phyloP scores from a whole-genome alignment of 2,329 filamentous ascomycete genomes.

The Clarireedia sp. region DNA sequence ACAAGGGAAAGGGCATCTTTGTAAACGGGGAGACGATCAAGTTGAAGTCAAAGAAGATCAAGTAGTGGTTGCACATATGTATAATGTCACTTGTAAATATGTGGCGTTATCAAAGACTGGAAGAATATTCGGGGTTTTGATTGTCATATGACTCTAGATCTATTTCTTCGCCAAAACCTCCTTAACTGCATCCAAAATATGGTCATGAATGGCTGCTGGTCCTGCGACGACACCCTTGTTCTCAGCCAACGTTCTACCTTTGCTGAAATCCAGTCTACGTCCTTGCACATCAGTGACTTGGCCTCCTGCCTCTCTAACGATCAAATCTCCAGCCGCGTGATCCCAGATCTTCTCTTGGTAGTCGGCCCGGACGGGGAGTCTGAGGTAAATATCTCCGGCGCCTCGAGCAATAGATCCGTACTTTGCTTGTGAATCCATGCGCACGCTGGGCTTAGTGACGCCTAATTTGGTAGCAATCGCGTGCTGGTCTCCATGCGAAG shows the following conservation, averaged over 20 bases:
- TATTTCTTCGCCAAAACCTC: slow-evolving; percentile 55
- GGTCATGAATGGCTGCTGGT: slow-evolving; percentile 63
- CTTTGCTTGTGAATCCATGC: slow-evolving; percentile 97
- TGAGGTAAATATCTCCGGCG: slow-evolving; percentile 88
- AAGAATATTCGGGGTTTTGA: background rate
- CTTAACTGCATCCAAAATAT: slow-evolving; percentile 76
- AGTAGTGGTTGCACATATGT: slow-evolving; percentile 43
- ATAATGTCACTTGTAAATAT: slow-evolving; percentile 17
- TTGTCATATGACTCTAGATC: slow-evolving; percentile 8
- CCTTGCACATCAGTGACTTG: slow-evolving; percentile 85
- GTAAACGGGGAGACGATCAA: slow-evolving; percentile 96
- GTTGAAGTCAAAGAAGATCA: slow-evolving; percentile 96
- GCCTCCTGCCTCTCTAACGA: slow-evolving; percentile 90
- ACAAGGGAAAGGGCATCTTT: slow-evolving; percentile 99
- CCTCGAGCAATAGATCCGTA: slow-evolving; percentile 93
- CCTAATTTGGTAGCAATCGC: slow-evolving; percentile 76
- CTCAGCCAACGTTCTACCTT: slow-evolving; percentile 73
- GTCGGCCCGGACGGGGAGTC: slow-evolving; percentile 73
- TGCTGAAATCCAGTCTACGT: slow-evolving; percentile 75
- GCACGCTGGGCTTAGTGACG: slow-evolving; percentile 81
- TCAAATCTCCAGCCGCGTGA: slow-evolving; percentile 88
- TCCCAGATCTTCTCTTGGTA: slow-evolving; percentile 99
- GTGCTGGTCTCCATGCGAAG: slow-evolving; percentile 79
- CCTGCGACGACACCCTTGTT: slow-evolving; percentile 95
- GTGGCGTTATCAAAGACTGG: slow-evolving; percentile 2